phyloP scores from a whole-genome alignment of 768 basidiomycete genomes.

The Lyophyllum shimeji region DNA sequence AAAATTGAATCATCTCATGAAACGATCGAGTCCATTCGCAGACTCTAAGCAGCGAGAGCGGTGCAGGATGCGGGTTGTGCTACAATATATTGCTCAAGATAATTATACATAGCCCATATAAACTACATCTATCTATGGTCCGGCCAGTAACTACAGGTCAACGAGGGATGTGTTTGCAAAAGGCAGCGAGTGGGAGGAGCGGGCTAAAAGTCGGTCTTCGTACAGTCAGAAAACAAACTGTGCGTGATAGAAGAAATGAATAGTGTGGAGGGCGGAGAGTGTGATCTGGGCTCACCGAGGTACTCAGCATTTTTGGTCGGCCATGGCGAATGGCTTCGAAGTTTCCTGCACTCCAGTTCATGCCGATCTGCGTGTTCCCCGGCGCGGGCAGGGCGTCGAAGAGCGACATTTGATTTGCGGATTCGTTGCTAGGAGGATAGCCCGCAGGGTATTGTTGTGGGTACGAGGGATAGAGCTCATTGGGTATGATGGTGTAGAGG shows the following conservation, averaged over 20 bases:
- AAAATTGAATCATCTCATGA: neutral
- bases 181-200: neutral
- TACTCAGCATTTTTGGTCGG: slow-evolving; percentile 30
- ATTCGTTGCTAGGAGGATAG: slow-evolving; percentile 25
- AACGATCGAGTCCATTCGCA: neutral
- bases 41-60: neutral
- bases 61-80: slow-evolving; percentile 3
- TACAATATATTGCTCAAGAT: slow-evolving; percentile 6
- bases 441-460: slow-evolving; percentile 27
- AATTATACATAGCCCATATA: slow-evolving; percentile 6
- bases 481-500: slow-evolving; percentile 14
- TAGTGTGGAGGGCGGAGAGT: slow-evolving; percentile 2
- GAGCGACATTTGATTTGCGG: slow-evolving; percentile 30
- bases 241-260: neutral
- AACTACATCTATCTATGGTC: slow-evolving; percentile 17
- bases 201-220: neutral
- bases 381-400: slow-evolving; percentile 28
- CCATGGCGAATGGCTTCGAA: slow-evolving; percentile 28
- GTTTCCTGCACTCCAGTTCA: slow-evolving; percentile 28
- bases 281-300: slow-evolving; percentile 27
- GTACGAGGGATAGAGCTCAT: slow-evolving; percentile 24
- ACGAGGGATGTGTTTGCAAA: neutral
- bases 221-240: slow-evolving; percentile 19
- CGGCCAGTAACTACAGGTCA: slow-evolving; percentile 12
- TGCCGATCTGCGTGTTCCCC: slow-evolving; percentile 25